phyloP scores from a whole-genome alignment of 2,329 filamentous ascomycete species.

The Mariannaea sp. region DNA sequence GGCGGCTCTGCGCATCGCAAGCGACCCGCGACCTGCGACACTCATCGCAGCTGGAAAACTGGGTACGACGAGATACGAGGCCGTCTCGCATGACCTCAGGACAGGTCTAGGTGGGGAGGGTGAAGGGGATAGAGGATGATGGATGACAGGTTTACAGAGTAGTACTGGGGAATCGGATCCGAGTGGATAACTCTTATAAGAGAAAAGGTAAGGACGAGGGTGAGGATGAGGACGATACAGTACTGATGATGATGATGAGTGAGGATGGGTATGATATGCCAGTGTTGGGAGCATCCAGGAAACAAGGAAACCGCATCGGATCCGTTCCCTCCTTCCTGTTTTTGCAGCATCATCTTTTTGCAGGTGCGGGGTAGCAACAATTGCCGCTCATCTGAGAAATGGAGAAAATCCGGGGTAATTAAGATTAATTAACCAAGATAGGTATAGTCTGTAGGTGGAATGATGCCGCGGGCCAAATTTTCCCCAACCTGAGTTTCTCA shows the following conservation, averaged over 20 bases:
- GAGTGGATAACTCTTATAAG: neutral
- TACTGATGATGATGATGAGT: no score
- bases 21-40: slow-evolving; percentile 41
- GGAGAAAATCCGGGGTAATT: neutral
- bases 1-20: slow-evolving; percentile 35
- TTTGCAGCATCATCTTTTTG: neutral
- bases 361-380: slow-evolving; percentile 6
- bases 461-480: no score
- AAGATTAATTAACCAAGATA: neutral
- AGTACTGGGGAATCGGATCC: neutral
- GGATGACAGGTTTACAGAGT: no score
- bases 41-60: slow-evolving; percentile 44
- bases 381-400: neutral
- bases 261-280: no score
- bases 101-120: neutral
- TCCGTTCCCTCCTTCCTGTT: neutral
- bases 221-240: no score
- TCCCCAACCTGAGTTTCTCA: no score
- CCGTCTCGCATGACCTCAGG: slow-evolving; percentile 22
- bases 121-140: neutral
- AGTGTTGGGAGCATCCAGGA: no score
- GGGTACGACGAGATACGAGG: slow-evolving; percentile 39
- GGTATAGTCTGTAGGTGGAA: neutral
- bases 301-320: no score
- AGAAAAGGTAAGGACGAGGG: neutral